phyloP scores from a whole-genome alignment of 768 basidiomycete species.

The Lactarius tabidus region DNA sequence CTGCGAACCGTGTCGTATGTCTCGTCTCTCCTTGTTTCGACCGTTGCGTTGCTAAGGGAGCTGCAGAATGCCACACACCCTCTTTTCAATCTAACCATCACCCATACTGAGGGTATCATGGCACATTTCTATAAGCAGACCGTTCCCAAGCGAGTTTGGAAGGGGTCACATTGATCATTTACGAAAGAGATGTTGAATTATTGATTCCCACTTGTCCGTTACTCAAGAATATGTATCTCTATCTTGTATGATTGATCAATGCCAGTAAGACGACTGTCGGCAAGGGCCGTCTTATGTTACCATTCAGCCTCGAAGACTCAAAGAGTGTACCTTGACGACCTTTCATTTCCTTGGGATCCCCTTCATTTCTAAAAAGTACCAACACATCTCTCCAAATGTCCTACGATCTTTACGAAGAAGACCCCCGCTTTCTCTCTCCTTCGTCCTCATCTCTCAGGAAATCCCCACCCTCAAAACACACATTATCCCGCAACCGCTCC shows the following conservation, averaged over 20 bases:
- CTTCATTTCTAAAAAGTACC: neutral
- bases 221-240: neutral
- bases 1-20: conserved; percentile 61
- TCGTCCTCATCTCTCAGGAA: conserved; percentile 29
- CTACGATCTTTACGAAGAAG: conserved; percentile 20
- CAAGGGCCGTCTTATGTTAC: neutral
- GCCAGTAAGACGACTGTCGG: neutral
- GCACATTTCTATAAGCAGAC: conserved; percentile 66
- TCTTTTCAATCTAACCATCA: conserved; percentile 67
- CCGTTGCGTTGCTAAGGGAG: neutral
- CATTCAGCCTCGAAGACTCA: neutral
- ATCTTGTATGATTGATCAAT: neutral
- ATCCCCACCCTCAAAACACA: conserved; percentile 31
- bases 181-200: neutral
- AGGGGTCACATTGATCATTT: neutral
- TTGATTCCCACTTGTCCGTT: neutral
- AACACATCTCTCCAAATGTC: conserved; percentile 13
- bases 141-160: conserved; percentile 33
- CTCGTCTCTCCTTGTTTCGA: neutral
- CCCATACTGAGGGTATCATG: conserved; percentile 65
- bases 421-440: conserved; percentile 33
- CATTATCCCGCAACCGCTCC: conserved; percentile 40
- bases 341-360: neutral
- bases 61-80: conserved; percentile 78
- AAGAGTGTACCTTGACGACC: neutral